Evolutionary conservation across 108 stramenopile species (phyloP).

Genomic region (Seminavis robusta): DNA sequence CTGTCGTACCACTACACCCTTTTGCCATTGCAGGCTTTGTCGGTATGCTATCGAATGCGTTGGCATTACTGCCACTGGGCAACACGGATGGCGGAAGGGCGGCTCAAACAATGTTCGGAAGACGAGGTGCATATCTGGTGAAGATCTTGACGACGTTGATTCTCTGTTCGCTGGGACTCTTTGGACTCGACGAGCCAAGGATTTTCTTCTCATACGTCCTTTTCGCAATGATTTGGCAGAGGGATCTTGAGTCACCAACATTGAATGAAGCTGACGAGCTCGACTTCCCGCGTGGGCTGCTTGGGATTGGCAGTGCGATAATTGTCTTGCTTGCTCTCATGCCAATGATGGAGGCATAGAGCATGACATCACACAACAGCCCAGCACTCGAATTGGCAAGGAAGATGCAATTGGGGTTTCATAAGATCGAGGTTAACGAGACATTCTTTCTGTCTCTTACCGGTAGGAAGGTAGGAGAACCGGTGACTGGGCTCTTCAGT

Average conservation of each 20-base stretch:
- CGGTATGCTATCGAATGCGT: constrained; percentile 52
- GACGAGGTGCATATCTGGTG: constrained; percentile 51
- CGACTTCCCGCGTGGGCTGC: constrained; percentile 36
- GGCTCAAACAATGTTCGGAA: constrained; percentile 61
- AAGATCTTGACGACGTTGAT: constrained; percentile 41
- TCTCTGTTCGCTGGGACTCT: constrained; percentile 46
- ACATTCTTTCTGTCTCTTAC: too few relatives aligned
- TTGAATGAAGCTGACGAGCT: constrained; percentile 70
- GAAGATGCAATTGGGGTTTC: too few relatives aligned
- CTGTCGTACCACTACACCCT: constrained; percentile 48
- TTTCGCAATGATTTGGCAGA: constrained; percentile 55
- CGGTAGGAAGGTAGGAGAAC: too few relatives aligned
- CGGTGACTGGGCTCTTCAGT: too few relatives aligned
- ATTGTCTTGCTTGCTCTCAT: constrained; percentile 43
- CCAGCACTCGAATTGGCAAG: too few relatives aligned
- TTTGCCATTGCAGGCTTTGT: constrained; percentile 52
- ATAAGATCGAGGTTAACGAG: too few relatives aligned
- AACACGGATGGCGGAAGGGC: constrained; percentile 79
- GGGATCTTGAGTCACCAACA: constrained; percentile 59
- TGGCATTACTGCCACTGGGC: constrained; percentile 56
- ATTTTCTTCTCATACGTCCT: constrained; percentile 50
- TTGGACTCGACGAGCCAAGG: constrained; percentile 56
- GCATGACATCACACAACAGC: too few relatives aligned
- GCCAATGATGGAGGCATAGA: constrained; percentile 19
- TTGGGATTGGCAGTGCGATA: constrained; percentile 45